phyloP scores from a whole-genome alignment of 139 green algal species.

The Coccomyxa sp. region DNA sequence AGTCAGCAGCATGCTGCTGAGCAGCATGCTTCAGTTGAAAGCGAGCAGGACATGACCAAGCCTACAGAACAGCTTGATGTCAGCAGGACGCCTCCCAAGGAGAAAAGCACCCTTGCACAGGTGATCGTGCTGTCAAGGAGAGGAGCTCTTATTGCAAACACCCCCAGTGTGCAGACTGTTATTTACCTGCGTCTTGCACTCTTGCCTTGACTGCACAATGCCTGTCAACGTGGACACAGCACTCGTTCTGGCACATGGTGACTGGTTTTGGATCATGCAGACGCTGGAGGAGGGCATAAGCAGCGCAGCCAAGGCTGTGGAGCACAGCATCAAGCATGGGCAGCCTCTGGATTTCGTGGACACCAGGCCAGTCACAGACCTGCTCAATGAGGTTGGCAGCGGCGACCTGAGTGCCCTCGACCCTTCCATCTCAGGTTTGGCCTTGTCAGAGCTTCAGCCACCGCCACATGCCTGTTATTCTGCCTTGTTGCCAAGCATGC shows the following conservation, averaged over 20 bases:
- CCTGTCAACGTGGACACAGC: not conserved
- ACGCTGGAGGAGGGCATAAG: not conserved
- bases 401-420: no score
- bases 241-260: not conserved
- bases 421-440: no score
- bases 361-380: constrained; percentile 1
- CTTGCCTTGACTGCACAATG: not conserved
- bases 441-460: no score
- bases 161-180: no score
- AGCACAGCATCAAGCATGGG: not conserved
- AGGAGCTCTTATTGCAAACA: no score
- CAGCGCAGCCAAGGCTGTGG: not conserved
- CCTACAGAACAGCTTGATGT: no score
- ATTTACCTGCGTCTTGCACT: no score
- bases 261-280: not conserved
- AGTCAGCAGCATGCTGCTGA: not conserved
- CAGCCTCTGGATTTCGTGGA: not conserved
- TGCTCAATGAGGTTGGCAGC: constrained; percentile 1
- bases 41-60: no score
- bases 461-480: not conserved
- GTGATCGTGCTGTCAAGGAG: no score
- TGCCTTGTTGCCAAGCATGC: not conserved
- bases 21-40: no score
- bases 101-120: no score
- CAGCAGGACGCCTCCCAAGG: no score